Conservation (phyloP, 306 rosid genomes). For the Cicer arietinum region DNA sequence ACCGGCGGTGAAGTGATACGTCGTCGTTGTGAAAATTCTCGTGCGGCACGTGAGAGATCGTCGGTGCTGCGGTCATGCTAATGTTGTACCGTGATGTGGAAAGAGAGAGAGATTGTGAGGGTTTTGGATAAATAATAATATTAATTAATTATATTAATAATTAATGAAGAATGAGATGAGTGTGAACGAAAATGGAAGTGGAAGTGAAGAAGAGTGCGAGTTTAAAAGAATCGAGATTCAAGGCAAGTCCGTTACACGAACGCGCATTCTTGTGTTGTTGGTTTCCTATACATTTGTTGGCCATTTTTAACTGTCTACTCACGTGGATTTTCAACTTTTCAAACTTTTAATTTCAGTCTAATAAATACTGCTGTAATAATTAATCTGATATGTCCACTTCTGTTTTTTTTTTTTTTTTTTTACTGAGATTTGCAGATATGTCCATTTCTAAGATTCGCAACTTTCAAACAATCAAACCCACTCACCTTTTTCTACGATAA, state of each 20-base stretch:
- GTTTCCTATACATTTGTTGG: not conserved
- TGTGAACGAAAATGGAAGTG: slow-evolving; percentile 1
- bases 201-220: slow-evolving; percentile 12
- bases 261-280: slow-evolving; percentile 27
- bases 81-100: not conserved
- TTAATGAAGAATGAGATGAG: not conserved
- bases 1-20: slow-evolving; percentile 30
- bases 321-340: slow-evolving; percentile 5
- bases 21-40: slow-evolving; percentile 6
- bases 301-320: slow-evolving; percentile 3
- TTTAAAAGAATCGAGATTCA: slow-evolving; percentile 30
- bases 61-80: slow-evolving; percentile 16
- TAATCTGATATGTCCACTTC: too few species aligned
- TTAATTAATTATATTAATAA: not conserved
- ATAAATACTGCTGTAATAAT: too few species aligned
- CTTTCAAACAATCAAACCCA: too few species aligned
- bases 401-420: too few species aligned
- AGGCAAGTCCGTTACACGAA: slow-evolving; percentile 43
- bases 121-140: not conserved
- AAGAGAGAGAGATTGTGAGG: not conserved
- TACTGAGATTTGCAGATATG: too few species aligned
- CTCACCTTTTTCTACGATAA: too few species aligned
- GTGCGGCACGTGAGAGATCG: not conserved
- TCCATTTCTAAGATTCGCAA: too few species aligned
- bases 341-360: too few species aligned